Conservation (phyloP, 1,139 yeast genomes). For the Geotrichum cucujoidarum region DNA sequence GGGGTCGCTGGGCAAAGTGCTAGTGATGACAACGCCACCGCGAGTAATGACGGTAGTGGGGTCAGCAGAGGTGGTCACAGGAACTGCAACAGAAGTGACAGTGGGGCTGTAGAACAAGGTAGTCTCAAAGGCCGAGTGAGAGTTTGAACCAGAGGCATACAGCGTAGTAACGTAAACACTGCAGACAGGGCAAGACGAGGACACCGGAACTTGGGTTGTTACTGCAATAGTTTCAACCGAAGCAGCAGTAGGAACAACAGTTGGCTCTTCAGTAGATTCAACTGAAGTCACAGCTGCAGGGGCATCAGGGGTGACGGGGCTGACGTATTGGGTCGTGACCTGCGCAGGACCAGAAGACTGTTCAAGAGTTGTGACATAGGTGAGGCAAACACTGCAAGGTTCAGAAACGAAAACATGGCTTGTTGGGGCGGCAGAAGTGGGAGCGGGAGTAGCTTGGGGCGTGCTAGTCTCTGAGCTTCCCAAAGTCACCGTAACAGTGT, state of each 20-base stretch:
- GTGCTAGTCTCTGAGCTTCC: background rate
- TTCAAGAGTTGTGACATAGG: constrained; percentile 7
- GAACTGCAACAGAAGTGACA: background rate
- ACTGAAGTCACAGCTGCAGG: background rate
- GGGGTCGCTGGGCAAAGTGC: background rate
- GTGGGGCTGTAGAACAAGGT: constrained; percentile 7
- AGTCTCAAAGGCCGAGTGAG: background rate
- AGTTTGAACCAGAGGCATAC: background rate
- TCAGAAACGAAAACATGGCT: constrained; percentile 1
- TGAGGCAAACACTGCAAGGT: constrained; percentile 5
- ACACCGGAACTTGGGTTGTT: constrained; percentile 1
- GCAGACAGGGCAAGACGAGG: constrained; percentile 4
- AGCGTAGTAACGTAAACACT: constrained; percentile 6
- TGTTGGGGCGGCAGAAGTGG: background rate
- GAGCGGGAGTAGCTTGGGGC: background rate
- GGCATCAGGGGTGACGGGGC: constrained; percentile 1
- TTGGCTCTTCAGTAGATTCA: background rate
- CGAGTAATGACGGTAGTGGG: background rate
- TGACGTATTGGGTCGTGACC: background rate
- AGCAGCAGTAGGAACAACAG: background rate
- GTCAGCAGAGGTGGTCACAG: background rate
- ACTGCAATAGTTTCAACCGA: background rate
- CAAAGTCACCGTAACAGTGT: constrained; percentile 15
- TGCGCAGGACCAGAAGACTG: background rate
- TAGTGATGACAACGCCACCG: constrained; percentile 1